phyloP scores from a whole-genome alignment of 2,329 filamentous ascomycete genomes.

The Cladosporium sp. region DNA sequence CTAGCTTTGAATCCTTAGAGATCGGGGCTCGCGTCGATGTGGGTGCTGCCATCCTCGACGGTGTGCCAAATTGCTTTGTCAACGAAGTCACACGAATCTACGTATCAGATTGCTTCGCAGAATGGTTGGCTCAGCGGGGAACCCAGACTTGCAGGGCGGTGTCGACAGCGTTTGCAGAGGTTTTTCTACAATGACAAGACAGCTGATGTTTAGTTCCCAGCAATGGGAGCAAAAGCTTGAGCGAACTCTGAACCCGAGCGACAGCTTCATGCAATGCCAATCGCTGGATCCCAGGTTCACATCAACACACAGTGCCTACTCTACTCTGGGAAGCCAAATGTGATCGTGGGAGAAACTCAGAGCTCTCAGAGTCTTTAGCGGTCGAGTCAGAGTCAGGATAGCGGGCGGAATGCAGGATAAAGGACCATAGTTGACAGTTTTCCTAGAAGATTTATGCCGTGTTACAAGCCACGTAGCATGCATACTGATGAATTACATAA shows the following conservation, averaged over 20 bases:
- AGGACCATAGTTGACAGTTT: no score
- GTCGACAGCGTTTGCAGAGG: background rate
- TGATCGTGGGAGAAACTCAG: no score
- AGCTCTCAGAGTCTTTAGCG: no score
- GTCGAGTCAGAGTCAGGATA: no score
- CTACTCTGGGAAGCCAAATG: no score
- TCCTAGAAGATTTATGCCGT: no score
- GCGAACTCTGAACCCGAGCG: background rate
- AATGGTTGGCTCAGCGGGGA: background rate
- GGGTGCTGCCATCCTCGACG: background rate
- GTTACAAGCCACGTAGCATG: no score
- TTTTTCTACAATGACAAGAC: background rate
- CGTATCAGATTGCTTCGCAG: background rate
- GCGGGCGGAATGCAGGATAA: no score
- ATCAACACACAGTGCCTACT: background rate
- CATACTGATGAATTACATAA: no score
- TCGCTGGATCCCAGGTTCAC: background rate
- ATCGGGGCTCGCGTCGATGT: background rate
- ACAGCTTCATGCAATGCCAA: background rate
- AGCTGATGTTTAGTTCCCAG: background rate
- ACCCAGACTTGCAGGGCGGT: background rate
- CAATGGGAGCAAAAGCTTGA: background rate
- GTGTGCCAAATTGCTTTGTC: background rate
- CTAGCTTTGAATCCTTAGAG: background rate
- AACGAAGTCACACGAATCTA: constrained; percentile 1